Percentiles rank a stretch among this genome's conserved stretches.
These are phyloP conservation scores for Heliamphora exappendiculata DNA, from an alignment of 148 eudicot genomes.

Conservation along the genomic window DNA sequence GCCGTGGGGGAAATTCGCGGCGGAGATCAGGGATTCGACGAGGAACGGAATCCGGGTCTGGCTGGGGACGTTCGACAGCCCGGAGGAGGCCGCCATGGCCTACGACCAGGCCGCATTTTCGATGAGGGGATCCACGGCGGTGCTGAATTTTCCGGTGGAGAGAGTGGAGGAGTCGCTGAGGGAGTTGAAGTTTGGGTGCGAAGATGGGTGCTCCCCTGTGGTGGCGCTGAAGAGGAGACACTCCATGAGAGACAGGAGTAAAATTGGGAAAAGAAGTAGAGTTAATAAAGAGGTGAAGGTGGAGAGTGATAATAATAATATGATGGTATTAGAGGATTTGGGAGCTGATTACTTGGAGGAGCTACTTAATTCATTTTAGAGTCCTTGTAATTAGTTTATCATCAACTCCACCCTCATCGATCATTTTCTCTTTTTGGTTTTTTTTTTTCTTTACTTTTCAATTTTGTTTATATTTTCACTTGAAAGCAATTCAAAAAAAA, in stretches of 20 bases:
- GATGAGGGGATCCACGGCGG: slow-evolving; percentile 1
- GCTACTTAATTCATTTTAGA: slow-evolving; percentile 2
- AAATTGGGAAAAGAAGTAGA: background rate
- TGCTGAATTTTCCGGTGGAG: slow-evolving; percentile 15
- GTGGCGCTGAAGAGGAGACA: slow-evolving; percentile 12
- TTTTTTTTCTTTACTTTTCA: no score
- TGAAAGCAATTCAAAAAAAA: no score
- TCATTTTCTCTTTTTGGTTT: no score
- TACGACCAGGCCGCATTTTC: slow-evolving; percentile 14
- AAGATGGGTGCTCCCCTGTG: slow-evolving; percentile 12
- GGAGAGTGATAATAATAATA: no score
- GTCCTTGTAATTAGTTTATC: no score
- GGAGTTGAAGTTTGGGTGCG: slow-evolving; percentile 3
- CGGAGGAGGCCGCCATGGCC: slow-evolving; percentile 6
- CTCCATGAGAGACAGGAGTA: slow-evolving; percentile 3
- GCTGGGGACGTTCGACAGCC: slow-evolving; percentile 10
- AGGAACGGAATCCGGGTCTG: slow-evolving; percentile 10
- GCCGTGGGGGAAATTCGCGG: slow-evolving; percentile 13
- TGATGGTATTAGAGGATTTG: slow-evolving; percentile 9
- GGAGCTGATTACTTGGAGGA: slow-evolving; percentile 12
- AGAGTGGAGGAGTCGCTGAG: slow-evolving; percentile 1
- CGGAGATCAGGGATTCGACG: slow-evolving; percentile 14
- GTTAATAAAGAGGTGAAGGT: background rate
- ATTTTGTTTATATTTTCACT: no score
- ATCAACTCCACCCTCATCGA: no score